Conservation (phyloP, 208 protist species). For the Tetramitus jugosus region DNA sequence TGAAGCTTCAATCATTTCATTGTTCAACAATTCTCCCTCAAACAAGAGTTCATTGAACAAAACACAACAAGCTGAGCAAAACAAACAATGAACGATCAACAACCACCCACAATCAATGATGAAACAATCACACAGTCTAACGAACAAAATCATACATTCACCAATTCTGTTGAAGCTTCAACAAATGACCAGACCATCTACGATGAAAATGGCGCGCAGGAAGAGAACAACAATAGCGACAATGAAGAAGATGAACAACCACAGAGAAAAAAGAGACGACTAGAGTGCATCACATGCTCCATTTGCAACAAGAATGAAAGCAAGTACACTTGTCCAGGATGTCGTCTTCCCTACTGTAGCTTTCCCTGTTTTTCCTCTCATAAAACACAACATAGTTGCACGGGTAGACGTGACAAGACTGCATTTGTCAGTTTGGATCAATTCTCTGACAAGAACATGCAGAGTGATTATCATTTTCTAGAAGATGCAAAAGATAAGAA, state of each 20-base stretch:
- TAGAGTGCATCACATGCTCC: neutral
- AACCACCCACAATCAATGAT: no score
- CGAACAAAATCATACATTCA: no score
- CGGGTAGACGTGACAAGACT: neutral
- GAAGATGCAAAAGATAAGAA: neutral
- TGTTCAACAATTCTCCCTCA: no score
- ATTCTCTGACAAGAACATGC: neutral
- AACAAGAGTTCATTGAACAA: no score
- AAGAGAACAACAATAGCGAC: neutral
- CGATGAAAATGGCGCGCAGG: no score
- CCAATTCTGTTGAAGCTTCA: no score
- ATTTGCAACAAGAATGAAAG: neutral
- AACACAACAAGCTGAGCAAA: no score
- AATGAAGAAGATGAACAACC: neutral
- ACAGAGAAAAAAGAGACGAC: neutral
- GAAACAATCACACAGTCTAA: no score
- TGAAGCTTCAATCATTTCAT: no score
- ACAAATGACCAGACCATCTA: no score
- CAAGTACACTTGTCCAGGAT: conserved; percentile 19
- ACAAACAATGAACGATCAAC: no score
- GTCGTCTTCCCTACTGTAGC: neutral
- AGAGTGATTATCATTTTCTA: conserved; percentile 16
- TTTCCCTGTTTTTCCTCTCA: neutral
- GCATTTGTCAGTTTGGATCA: neutral
- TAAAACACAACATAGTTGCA: neutral